These are phyloP conservation scores for Escovopsis sp. DNA, from an alignment of 2,329 filamentous ascomycete species.

Conservation along the genomic window DNA sequence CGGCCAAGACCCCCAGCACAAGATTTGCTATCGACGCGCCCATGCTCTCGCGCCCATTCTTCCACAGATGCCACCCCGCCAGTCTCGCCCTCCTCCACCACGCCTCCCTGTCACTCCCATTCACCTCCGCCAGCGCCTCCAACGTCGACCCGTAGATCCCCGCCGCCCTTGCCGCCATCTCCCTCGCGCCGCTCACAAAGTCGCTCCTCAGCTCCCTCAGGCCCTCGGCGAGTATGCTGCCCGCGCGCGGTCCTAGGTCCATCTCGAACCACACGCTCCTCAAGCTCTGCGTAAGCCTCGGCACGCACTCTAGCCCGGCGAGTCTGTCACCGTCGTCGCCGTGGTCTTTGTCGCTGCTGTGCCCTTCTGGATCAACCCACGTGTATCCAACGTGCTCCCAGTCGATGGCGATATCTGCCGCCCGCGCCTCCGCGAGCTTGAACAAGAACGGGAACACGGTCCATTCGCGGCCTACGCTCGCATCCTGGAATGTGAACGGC, in stretches of 20 bases:
- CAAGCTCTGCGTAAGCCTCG: conserved; percentile 40
- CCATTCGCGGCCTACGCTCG: conserved; percentile 39
- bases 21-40: conserved; percentile 39
- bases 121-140: too few relatives aligned
- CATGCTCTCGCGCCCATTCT: conserved; percentile 53
- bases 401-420: conserved; percentile 37
- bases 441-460: conserved; percentile 48
- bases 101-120: conserved; percentile 10
- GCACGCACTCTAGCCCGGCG: conserved; percentile 35
- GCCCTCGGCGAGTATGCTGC: conserved; percentile 27
- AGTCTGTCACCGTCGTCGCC: conserved; percentile 7
- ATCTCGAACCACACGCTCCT: conserved; percentile 43
- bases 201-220: conserved; percentile 35
- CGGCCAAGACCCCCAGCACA: conserved; percentile 29
- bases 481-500: conserved; percentile 40
- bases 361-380: conserved; percentile 38
- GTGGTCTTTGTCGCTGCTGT: conserved; percentile 30
- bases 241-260: conserved; percentile 30
- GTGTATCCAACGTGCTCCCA: conserved; percentile 46
- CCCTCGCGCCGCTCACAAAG: conserved; percentile 41
- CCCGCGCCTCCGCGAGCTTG: conserved; percentile 19
- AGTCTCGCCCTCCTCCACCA: conserved; percentile 43
- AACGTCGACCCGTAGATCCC: conserved; percentile 21
- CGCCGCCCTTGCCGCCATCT: conserved; percentile 40
- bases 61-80: conserved; percentile 47